Percentiles rank a stretch among this genome's conserved stretches.
These are phyloP conservation scores for Amniculicola lignicola DNA, from an alignment of 495 filamentous ascomycete species.

Conservation along the genomic window DNA sequence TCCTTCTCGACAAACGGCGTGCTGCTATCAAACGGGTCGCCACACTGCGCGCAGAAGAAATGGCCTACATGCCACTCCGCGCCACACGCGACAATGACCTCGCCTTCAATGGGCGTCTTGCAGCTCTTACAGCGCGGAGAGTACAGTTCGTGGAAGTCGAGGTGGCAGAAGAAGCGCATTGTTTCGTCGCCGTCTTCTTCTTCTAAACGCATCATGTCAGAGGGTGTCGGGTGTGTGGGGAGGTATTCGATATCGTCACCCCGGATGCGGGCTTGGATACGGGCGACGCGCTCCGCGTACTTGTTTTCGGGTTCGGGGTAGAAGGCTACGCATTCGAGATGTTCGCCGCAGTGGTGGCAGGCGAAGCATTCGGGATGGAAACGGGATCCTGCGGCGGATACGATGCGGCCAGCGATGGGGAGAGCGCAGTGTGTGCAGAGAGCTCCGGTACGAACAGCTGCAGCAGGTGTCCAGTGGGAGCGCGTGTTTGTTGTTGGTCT, in stretches of 20 bases:
- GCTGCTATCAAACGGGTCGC: constrained; percentile 80
- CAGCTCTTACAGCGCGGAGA: constrained; percentile 93
- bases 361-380: constrained; percentile 94
- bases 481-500: constrained; percentile 39
- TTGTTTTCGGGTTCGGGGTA: constrained; percentile 79
- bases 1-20: constrained; percentile 96
- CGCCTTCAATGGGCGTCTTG: constrained; percentile 96
- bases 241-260: constrained; percentile 52
- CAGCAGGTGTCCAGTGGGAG: constrained; percentile 46
- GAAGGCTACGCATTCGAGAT: constrained; percentile 92
- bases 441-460: constrained; percentile 64
- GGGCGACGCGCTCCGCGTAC: constrained; percentile 65
- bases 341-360: constrained; percentile 82
- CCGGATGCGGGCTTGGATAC: constrained; percentile 56
- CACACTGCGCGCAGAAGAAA: constrained; percentile 99
- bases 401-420: constrained; percentile 84
- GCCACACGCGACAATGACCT: constrained; percentile 89
- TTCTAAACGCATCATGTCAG: constrained; percentile 30
- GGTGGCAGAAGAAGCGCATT: constrained; percentile 89
- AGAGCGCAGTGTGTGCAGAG: constrained; percentile 79
- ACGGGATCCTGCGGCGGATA: constrained; percentile 71
- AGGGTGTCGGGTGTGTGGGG: constrained; percentile 3
- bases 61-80: constrained; percentile 96
- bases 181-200: constrained; percentile 62
- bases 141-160: constrained; percentile 95